Conservation (phyloP, 495 filamentous ascomycete genomes). For the Penicillium verhagenii region DNA sequence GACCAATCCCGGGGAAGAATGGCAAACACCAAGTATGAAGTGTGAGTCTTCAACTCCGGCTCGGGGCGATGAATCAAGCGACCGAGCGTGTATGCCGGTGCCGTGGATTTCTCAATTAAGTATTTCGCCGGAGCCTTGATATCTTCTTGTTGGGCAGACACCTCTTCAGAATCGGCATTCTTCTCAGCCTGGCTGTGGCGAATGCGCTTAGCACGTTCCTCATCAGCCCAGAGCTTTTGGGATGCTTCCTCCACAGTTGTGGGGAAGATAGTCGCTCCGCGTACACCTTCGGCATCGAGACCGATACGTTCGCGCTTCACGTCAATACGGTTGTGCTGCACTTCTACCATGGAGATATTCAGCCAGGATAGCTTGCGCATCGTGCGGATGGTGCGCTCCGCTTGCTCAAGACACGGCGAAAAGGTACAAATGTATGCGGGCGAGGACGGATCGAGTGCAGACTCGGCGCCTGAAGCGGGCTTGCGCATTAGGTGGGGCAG, state of each 20-base stretch:
- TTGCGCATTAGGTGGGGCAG: constrained; percentile 76
- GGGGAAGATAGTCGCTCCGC: constrained; percentile 59
- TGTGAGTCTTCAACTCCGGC: constrained; percentile 90
- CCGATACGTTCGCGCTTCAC: constrained; percentile 81
- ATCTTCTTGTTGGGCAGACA: constrained; percentile 6
- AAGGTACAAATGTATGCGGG: constrained; percentile 85
- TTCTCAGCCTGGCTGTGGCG: constrained; percentile 24
- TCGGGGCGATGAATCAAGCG: constrained; percentile 76
- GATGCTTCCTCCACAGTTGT: constrained; percentile 77
- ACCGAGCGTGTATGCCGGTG: constrained; percentile 58
- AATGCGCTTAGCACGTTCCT: constrained; percentile 59
- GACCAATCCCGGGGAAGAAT: constrained; percentile 82
- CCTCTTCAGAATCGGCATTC: constrained; percentile 11
- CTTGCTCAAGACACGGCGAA: constrained; percentile 95
- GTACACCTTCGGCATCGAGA: constrained; percentile 54
- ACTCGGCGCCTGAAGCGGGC: constrained; percentile 39
- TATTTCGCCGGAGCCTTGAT: neutral
- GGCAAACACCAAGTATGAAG: constrained; percentile 92
- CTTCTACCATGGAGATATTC: constrained; percentile 88
- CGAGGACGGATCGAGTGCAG: constrained; percentile 66
- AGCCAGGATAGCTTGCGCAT: constrained; percentile 82
- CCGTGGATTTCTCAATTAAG: constrained; percentile 1
- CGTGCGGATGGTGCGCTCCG: constrained; percentile 72
- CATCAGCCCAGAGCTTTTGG: constrained; percentile 65
- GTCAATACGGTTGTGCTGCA: constrained; percentile 72